Conservation (phyloP, 2,329 filamentous ascomycete species). For the Didymella exigua region DNA sequence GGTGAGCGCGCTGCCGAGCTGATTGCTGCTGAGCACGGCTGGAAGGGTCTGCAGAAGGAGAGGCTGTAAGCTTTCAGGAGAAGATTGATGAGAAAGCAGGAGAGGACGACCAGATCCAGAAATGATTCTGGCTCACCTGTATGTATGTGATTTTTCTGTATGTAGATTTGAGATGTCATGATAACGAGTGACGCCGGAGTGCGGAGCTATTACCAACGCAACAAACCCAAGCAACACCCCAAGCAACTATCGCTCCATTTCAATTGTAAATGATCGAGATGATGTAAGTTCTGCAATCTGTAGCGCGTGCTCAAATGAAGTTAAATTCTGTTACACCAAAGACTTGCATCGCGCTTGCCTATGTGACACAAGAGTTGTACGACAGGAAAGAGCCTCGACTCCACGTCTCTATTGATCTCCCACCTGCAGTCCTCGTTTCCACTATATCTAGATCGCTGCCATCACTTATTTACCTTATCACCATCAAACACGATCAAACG, state of each 20-base stretch:
- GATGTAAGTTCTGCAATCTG: constrained; percentile 2
- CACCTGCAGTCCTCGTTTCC: not conserved
- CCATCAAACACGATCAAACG: not conserved
- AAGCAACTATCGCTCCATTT: constrained; percentile 6
- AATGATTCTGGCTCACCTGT: constrained; percentile 8
- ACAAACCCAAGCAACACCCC: constrained; percentile 10
- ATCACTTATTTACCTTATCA: not conserved
- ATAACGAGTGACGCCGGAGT: constrained; percentile 15
- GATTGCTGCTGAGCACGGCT: constrained; percentile 74
- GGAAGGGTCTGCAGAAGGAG: constrained; percentile 62
- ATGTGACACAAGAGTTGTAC: not conserved
- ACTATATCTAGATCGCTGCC: not conserved
- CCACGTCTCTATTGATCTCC: not conserved
- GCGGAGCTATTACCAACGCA: constrained; percentile 16
- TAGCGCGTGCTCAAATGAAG: not conserved
- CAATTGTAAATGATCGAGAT: not conserved
- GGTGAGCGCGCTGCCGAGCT: constrained; percentile 86
- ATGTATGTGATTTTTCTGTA: constrained; percentile 15
- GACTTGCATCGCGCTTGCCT: not conserved
- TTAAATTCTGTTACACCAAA: not conserved
- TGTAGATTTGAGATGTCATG: constrained; percentile 15
- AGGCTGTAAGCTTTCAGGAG: constrained; percentile 53
- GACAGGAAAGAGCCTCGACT: not conserved
- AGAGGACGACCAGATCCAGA: constrained; percentile 1
- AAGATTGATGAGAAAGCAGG: not conserved